Percentiles rank a stretch among this genome's conserved stretches.
These are phyloP conservation scores for Drosera spatulata DNA, from an alignment of 179 eudicot species.

Conservation along the genomic window DNA sequence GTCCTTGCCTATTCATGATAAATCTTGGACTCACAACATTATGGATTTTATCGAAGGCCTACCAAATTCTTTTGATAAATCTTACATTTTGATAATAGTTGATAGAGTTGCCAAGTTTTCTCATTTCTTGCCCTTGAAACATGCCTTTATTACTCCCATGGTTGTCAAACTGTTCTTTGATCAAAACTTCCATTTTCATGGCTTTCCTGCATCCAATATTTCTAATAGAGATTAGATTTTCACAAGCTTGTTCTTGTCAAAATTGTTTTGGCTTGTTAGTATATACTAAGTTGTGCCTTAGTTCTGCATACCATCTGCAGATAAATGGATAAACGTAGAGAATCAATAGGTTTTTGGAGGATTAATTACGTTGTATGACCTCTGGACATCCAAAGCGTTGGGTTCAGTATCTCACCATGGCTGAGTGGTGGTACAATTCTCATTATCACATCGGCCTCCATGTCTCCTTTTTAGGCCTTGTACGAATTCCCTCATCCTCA, in stretches of 20 bases:
- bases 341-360: not conserved
- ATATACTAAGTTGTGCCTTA: not conserved
- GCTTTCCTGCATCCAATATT: not conserved
- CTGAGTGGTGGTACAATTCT: not conserved
- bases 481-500: too few species aligned
- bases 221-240: not conserved
- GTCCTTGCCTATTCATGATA: too few species aligned
- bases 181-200: not conserved
- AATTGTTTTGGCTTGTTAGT: not conserved
- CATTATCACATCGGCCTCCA: not conserved
- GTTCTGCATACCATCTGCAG: not conserved
- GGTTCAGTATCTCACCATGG: not conserved
- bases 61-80: not conserved
- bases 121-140: not conserved
- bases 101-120: not conserved
- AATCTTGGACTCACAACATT: not conserved
- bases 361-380: not conserved
- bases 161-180: not conserved
- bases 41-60: constrained; percentile 4
- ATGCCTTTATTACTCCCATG: not conserved
- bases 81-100: not conserved
- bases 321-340: not conserved
- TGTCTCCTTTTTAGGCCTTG: not conserved
- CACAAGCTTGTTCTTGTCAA: not conserved
- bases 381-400: not conserved